These are phyloP conservation scores for Candida tunisiensis DNA, from an alignment of 1,139 yeast genomes.

Conservation along the genomic window DNA sequence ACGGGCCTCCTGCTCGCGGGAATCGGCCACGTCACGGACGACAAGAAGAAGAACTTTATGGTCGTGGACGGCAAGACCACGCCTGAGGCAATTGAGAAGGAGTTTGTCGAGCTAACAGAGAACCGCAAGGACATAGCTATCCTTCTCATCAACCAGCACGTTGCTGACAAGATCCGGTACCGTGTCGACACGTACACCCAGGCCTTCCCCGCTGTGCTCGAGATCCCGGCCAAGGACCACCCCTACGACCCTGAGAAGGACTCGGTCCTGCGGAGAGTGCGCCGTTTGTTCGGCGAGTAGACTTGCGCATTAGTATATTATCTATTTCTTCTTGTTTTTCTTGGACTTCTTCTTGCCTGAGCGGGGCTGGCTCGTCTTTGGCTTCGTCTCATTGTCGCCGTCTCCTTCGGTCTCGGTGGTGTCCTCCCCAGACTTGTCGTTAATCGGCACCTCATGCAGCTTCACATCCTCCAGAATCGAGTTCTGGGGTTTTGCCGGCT, in stretches of 20 bases:
- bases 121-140: slow-evolving; percentile 86
- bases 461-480: slow-evolving; percentile 1
- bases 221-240: slow-evolving; percentile 96
- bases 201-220: slow-evolving; percentile 93
- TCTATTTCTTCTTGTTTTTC: slow-evolving; percentile 14
- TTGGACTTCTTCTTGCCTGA: slow-evolving; percentile 4
- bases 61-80: slow-evolving; percentile 71
- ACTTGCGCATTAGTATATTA: slow-evolving; percentile 1
- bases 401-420: slow-evolving; percentile 3
- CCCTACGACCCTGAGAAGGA: slow-evolving; percentile 99
- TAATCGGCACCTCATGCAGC: not conserved
- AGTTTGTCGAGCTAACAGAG: slow-evolving; percentile 59
- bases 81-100: slow-evolving; percentile 55
- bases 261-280: slow-evolving; percentile 82
- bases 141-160: slow-evolving; percentile 79
- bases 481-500: slow-evolving; percentile 5
- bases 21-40: slow-evolving; percentile 64
- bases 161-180: slow-evolving; percentile 80
- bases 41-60: slow-evolving; percentile 63
- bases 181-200: slow-evolving; percentile 70
- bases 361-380: not conserved
- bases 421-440: not conserved
- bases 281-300: slow-evolving; percentile 86
- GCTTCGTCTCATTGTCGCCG: slow-evolving; percentile 2
- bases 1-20: slow-evolving; percentile 96